Evolutionary conservation across 1,139 yeast genomes (phyloP), one percentile per base, ranked within the genome.

Genomic region (Saccharomyces pastorianus): DNA sequence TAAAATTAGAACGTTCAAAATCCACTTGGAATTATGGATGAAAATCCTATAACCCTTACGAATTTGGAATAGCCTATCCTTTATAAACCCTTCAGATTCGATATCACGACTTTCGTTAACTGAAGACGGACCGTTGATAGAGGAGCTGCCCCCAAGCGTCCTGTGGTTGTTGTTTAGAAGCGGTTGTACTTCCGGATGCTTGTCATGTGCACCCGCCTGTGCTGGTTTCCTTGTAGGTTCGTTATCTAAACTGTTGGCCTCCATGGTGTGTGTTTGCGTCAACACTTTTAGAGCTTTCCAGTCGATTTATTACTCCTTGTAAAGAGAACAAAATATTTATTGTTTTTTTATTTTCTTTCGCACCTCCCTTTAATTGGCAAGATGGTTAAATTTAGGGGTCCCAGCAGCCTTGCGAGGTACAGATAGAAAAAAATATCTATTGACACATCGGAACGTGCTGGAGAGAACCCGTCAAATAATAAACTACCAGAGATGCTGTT

Each of bases 1-100:
- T 34, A 64, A 50, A 4, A 68, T 53, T 17, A 66, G 52, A 1
- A 64, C 47, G 28, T 62, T 65, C 31, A 67, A 46, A 20, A 62
- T 46, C 55, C 62, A 55, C 42, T 53, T 65, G 48, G 69, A 67
- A 47, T 66, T 62, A 38, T 61, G 58, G 6, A 61, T 53, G 52
- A 66, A 67, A 1, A 53, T 48, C 17, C 61, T 57, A 53, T 68
- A 68, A 14, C 56, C 58, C 42, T 58, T 58, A 42, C 64, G 64
- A 27, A 59, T 55, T 27, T 53, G 51, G 38, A 51, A 61, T 8
- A 60, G 49, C 25, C 53, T 58, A 23, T 56, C 55, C 14, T 58
- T 59, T 1, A 61, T 55, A 26, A 57, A 53, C 26, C 55, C 48
- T 42, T 61, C 64, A 17, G 59, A 32, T 23, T 58, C 60, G 8